A percentile compares a stretch with the other conserved stretches of the same genome.
Conservation (phyloP, 2,329 filamentous ascomycete species). For the Plectosphaerella sp. region DNA sequence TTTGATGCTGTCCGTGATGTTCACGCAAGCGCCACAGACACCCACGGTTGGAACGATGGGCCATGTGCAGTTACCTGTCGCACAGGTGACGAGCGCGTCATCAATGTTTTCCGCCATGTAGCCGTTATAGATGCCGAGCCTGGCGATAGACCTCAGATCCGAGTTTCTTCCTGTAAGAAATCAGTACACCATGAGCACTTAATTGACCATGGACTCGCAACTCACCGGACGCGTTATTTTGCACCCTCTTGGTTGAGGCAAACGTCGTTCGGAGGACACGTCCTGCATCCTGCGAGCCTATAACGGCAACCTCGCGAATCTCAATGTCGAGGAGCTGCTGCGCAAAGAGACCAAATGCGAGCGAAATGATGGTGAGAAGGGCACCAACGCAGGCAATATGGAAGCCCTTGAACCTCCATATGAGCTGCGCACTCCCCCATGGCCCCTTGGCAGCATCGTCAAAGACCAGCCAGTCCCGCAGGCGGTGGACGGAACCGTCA, state of each 20-base stretch:
- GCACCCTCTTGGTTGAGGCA: not conserved
- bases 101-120: slow-evolving; percentile 24
- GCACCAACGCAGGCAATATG: slow-evolving; percentile 34
- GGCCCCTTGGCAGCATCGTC: not conserved
- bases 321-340: slow-evolving; percentile 28
- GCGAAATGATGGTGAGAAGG: slow-evolving; percentile 26
- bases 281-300: slow-evolving; percentile 21
- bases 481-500: not conserved
- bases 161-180: too few species aligned
- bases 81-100: slow-evolving; percentile 20
- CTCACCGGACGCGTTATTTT: not conserved
- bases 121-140: slow-evolving; percentile 31
- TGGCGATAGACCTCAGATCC: slow-evolving; percentile 15
- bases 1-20: slow-evolving; percentile 7
- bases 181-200: too few species aligned
- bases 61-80: slow-evolving; percentile 29
- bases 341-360: slow-evolving; percentile 33
- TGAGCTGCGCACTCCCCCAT: not conserved
- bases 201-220: not conserved
- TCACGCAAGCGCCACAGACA: slow-evolving; percentile 27
- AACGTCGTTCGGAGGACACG: slow-evolving; percentile 19
- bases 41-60: slow-evolving; percentile 28
- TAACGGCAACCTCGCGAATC: slow-evolving; percentile 9
- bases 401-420: not conserved
- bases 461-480: not conserved